Percentiles rank a stretch among this genome's conserved stretches.
phyloP scores from a whole-genome alignment of 2,329 filamentous ascomycete genomes.

The Diaporthe sp. region DNA sequence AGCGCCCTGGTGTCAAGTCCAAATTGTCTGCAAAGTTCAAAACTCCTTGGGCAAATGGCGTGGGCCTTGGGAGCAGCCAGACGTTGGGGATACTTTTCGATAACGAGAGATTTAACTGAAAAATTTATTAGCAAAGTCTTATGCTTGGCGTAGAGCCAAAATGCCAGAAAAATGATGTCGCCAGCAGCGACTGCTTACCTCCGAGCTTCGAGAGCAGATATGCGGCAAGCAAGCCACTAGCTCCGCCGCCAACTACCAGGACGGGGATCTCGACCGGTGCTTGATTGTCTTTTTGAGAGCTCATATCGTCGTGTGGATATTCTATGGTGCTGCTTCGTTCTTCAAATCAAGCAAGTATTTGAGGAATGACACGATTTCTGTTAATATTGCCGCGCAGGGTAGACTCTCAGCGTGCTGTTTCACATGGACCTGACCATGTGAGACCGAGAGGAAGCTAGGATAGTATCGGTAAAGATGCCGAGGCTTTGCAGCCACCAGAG shows the following conservation, averaged over 20 bases:
- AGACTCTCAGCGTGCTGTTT: neutral
- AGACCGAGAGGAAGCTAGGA: conserved; percentile 13
- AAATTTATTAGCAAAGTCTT: too few species aligned
- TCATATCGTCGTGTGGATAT: neutral
- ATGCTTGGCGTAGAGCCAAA: neutral
- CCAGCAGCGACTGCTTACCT: too few species aligned
- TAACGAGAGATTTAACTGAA: conserved; percentile 46
- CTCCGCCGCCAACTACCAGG: conserved; percentile 52
- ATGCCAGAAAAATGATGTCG: neutral
- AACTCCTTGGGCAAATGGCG: conserved; percentile 45
- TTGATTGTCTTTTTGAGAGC: neutral
- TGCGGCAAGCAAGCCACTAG: conserved; percentile 51
- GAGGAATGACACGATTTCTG: neutral
- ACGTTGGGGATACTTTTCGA: conserved; percentile 48
- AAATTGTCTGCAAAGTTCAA: conserved; percentile 49
- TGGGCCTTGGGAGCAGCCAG: conserved; percentile 50
- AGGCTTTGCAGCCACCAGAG: neutral
- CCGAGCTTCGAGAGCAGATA: conserved; percentile 49
- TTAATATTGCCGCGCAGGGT: too few species aligned
- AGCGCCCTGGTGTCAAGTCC: conserved; percentile 46
- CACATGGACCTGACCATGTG: conserved; percentile 7
- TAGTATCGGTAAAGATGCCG: conserved; percentile 12
- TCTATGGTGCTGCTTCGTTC: too few species aligned
- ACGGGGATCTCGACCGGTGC: conserved; percentile 45
- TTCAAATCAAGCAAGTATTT: too few species aligned